Evolutionary conservation across 352 stramenopile species (phyloP).

Genomic region (Globisporangium takayamanum): DNA sequence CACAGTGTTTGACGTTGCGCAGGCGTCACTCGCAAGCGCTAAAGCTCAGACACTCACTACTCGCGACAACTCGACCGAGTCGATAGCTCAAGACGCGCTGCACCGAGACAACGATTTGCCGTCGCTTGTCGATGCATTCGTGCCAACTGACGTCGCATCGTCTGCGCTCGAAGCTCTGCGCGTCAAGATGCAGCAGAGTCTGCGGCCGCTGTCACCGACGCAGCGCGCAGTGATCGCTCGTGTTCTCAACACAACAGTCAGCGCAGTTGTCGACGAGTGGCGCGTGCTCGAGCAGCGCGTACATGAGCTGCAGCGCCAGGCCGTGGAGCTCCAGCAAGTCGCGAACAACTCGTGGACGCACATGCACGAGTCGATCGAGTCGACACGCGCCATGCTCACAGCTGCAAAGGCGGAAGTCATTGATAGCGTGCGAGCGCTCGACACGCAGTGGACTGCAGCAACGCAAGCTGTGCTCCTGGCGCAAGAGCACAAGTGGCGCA

Average conservation of each 20-base stretch:
- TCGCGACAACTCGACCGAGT: background rate
- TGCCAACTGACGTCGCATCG: background rate
- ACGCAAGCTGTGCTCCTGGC: background rate
- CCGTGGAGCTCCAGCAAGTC: background rate
- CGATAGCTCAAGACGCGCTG: background rate
- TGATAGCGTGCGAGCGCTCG: background rate
- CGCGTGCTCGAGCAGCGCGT: background rate
- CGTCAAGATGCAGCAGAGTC: background rate
- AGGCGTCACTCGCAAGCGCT: no score
- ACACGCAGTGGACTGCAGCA: background rate
- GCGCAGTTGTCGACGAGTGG: background rate
- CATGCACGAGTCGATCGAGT: background rate
- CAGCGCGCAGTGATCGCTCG: background rate
- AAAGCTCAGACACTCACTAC: background rate
- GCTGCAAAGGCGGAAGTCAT: background rate
- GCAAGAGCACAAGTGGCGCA: no score
- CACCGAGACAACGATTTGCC: background rate
- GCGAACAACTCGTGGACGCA: background rate
- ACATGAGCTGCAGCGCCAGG: background rate
- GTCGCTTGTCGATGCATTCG: background rate
- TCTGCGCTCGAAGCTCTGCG: background rate
- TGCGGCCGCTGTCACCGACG: background rate
- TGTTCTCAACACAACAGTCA: background rate
- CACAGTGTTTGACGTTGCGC: no score
- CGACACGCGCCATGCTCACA: background rate